Conservation (phyloP, 2,329 filamentous ascomycete genomes). For the Aspergillus novoparasiticus region DNA sequence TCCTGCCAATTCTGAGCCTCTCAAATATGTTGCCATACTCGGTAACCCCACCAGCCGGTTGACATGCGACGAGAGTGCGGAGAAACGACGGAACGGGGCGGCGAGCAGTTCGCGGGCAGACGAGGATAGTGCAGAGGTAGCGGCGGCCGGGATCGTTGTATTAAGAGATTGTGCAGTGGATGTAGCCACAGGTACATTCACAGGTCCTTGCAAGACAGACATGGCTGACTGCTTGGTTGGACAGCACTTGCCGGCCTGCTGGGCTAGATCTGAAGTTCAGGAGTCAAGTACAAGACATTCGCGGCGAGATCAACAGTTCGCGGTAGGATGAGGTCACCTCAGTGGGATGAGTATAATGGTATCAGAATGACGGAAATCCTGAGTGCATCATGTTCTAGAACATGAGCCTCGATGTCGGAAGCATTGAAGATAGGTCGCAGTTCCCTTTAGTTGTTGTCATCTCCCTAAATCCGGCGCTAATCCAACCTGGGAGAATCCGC, state of each 20-base stretch:
- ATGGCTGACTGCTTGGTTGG: conserved; percentile 17
- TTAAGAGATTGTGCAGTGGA: conserved; percentile 25
- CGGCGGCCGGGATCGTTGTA: conserved; percentile 20
- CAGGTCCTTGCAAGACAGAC: conserved; percentile 26
- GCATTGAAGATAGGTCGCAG: background rate
- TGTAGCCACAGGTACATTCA: conserved; percentile 22
- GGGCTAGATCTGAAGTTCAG: background rate
- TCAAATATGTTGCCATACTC: conserved; percentile 27
- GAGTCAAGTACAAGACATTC: background rate
- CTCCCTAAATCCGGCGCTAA: background rate
- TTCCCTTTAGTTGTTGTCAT: background rate
- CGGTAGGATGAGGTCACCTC: too few species aligned
- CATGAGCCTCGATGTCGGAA: background rate
- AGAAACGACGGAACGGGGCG: conserved; percentile 41
- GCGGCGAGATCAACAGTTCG: background rate
- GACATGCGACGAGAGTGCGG: conserved; percentile 37
- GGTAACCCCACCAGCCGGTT: conserved; percentile 33
- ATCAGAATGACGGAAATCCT: background rate
- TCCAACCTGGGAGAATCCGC: background rate
- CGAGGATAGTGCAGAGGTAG: conserved; percentile 27
- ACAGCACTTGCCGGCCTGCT: background rate
- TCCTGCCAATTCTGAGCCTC: conserved; percentile 26
- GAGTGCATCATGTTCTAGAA: background rate
- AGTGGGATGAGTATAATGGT: background rate
- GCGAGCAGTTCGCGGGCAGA: conserved; percentile 37